Conservation (phyloP, 2,329 filamentous ascomycete species). For the Fusarium sp. region DNA sequence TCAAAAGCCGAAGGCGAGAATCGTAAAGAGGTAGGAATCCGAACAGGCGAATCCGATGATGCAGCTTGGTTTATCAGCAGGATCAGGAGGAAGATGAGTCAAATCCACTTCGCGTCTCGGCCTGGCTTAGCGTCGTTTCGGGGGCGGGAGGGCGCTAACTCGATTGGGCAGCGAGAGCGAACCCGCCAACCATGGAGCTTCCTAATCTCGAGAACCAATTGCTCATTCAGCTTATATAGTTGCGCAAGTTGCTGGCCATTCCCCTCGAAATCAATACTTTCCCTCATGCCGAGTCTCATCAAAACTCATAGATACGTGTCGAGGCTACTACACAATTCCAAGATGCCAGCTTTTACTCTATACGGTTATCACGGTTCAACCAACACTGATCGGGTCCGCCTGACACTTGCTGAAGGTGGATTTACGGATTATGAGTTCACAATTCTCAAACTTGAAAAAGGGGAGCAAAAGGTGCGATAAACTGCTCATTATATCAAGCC, state of each 20-base stretch:
- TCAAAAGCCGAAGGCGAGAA: neutral
- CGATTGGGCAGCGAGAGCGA: slow-evolving; percentile 52
- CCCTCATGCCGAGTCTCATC: slow-evolving; percentile 50
- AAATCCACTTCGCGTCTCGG: too few species aligned
- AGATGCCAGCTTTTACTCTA: slow-evolving; percentile 61
- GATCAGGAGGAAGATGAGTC: slow-evolving; percentile 3
- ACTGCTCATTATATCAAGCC: too few species aligned
- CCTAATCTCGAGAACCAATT: neutral
- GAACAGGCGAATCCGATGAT: slow-evolving; percentile 32
- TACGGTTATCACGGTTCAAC: slow-evolving; percentile 59
- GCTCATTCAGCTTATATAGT: slow-evolving; percentile 22
- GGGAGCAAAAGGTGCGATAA: slow-evolving; percentile 63
- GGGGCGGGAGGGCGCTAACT: slow-evolving; percentile 38
- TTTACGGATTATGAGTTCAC: slow-evolving; percentile 61
- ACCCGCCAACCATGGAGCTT: slow-evolving; percentile 48
- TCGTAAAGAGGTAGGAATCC: slow-evolving; percentile 9
- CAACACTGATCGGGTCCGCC: slow-evolving; percentile 60
- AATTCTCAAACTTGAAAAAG: slow-evolving; percentile 56
- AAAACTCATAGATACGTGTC: slow-evolving; percentile 45
- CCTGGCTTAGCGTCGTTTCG: too few species aligned
- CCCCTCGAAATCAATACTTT: neutral
- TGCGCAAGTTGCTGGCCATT: neutral
- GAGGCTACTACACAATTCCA: slow-evolving; percentile 50
- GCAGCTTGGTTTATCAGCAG: neutral
- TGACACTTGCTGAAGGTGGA: slow-evolving; percentile 61